These are phyloP conservation scores for Cladosporium halotolerans DNA, from an alignment of 2,329 filamentous ascomycete genomes.

Conservation along the genomic window DNA sequence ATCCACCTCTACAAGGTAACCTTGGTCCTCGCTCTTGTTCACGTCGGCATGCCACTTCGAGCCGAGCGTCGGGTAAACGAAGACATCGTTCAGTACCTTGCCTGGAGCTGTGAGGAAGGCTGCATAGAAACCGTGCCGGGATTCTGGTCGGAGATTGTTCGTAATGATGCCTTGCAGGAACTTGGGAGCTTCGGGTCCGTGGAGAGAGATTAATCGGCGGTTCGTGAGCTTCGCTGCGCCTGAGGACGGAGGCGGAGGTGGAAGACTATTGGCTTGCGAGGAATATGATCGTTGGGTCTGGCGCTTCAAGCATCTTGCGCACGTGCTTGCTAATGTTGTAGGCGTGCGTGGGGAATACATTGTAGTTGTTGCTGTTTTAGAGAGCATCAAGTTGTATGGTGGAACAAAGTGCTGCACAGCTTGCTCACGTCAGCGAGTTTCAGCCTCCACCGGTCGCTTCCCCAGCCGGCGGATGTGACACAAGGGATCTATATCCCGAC, in stretches of 20 bases:
- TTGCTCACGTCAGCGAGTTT: too few relatives aligned
- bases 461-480: too few relatives aligned
- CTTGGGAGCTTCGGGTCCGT: constrained; percentile 70
- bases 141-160: constrained; percentile 54
- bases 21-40: constrained; percentile 33
- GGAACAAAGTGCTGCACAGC: too few relatives aligned
- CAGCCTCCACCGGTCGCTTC: too few relatives aligned
- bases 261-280: constrained; percentile 14
- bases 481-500: not conserved
- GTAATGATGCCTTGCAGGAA: constrained; percentile 89
- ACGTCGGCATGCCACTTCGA: constrained; percentile 25
- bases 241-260: constrained; percentile 45
- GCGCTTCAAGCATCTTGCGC: not conserved
- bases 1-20: constrained; percentile 80
- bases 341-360: not conserved
- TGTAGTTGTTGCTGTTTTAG: not conserved
- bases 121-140: constrained; percentile 60
- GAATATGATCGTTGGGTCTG: not conserved
- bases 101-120: constrained; percentile 80
- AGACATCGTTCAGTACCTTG: constrained; percentile 79
- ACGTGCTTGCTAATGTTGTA: not conserved
- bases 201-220: constrained; percentile 71
- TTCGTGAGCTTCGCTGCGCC: constrained; percentile 56
- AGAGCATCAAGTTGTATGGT: not conserved
- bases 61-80: constrained; percentile 64